Percentiles rank a stretch among this genome's conserved stretches.
phyloP scores from a whole-genome alignment of 257 asterid species.

The Striga asiatica region DNA sequence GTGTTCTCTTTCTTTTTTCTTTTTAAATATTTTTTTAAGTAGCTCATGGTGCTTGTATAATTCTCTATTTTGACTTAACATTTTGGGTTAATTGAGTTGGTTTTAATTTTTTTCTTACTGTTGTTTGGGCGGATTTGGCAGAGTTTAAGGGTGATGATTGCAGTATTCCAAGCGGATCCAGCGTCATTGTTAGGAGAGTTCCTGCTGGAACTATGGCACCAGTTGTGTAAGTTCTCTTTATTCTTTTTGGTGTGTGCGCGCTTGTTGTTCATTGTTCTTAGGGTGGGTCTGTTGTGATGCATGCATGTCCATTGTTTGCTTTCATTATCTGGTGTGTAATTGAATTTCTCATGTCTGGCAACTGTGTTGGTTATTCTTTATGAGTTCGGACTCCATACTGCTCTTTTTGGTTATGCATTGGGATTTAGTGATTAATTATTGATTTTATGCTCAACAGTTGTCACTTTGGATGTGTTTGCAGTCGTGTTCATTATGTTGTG shows the following conservation, averaged over 20 bases:
- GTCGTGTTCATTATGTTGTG: too few species aligned
- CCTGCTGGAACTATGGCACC: constrained; percentile 41
- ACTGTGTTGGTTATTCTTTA: constrained; percentile 1
- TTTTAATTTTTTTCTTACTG: neutral
- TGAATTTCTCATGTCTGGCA: neutral
- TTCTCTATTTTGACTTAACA: too few species aligned
- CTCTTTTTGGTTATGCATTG: too few species aligned
- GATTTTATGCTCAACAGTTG: neutral
- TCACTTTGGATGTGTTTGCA: constrained; percentile 7
- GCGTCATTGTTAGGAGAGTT: constrained; percentile 71
- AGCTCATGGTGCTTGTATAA: neutral
- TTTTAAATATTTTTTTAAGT: too few species aligned
- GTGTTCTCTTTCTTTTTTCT: too few species aligned
- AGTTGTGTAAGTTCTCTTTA: too few species aligned
- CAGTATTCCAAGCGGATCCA: constrained; percentile 61
- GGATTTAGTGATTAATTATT: too few species aligned
- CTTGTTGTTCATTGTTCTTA: too few species aligned
- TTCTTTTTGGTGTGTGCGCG: too few species aligned
- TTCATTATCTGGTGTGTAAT: neutral
- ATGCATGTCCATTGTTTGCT: constrained; percentile 3
- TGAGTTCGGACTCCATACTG: neutral
- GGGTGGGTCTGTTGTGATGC: constrained; percentile 10
- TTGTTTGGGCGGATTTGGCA: constrained; percentile 13
- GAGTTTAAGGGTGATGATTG: constrained; percentile 47
- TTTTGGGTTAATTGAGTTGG: constrained; percentile 1